A percentile compares a stretch with the other conserved stretches of the same genome.
These are phyloP conservation scores for Catenaria anguillulae DNA, from an alignment of 371 early-diverging fungal genomes.

Conservation along the genomic window DNA sequence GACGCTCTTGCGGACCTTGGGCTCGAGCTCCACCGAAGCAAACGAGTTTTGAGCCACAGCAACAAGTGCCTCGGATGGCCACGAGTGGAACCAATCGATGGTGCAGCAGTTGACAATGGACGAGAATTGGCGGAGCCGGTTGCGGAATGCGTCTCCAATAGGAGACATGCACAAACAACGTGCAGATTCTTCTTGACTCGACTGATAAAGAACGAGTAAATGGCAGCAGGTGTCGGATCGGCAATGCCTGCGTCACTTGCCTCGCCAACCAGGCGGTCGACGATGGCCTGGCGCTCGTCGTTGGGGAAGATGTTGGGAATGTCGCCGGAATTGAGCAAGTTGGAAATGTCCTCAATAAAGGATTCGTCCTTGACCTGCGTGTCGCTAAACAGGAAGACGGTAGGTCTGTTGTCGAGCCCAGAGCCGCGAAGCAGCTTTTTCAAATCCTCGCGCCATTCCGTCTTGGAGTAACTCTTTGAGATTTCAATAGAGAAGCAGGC, in stretches of 20 bases:
- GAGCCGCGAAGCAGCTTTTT: constrained; percentile 29
- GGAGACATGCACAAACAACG: constrained; percentile 46
- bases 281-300: constrained; percentile 36
- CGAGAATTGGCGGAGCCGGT: constrained; percentile 42
- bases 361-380: constrained; percentile 37
- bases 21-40: constrained; percentile 26
- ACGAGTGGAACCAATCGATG: constrained; percentile 44
- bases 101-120: constrained; percentile 44
- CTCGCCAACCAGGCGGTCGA: constrained; percentile 31
- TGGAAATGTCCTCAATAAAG: constrained; percentile 40
- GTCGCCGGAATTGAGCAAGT: constrained; percentile 40
- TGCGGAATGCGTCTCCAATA: constrained; percentile 41
- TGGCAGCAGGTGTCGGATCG: constrained; percentile 25
- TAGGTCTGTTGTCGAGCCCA: constrained; percentile 33
- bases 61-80: constrained; percentile 42
- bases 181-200: constrained; percentile 29
- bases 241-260: constrained; percentile 24
- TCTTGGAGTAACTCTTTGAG: constrained; percentile 32
- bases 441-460: constrained; percentile 41
- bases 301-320: constrained; percentile 40
- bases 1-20: constrained; percentile 15
- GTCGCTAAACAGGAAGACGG: constrained; percentile 36
- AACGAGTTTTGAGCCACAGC: constrained; percentile 36
- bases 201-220: constrained; percentile 29
- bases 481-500: constrained; percentile 42